Evolutionary conservation across 2,329 filamentous ascomycete genomes (phyloP).

Genomic region (Fusarium bulbicola): DNA sequence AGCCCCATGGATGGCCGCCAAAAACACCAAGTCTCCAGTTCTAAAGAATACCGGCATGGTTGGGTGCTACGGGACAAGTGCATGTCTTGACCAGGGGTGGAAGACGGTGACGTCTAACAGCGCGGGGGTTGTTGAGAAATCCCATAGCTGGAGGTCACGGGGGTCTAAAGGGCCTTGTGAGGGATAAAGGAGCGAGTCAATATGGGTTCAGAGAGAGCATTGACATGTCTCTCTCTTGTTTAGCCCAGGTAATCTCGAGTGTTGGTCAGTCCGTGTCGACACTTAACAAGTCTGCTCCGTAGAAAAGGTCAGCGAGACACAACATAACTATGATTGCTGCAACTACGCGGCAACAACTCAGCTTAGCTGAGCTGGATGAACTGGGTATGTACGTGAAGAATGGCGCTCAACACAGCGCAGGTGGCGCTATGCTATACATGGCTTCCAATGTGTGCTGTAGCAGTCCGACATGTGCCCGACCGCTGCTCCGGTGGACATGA

Average conservation of each 20-base stretch:
- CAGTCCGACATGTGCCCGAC: conserved; percentile 17
- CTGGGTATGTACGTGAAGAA: neutral
- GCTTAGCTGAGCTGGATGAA: neutral
- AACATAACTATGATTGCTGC: conserved; percentile 16
- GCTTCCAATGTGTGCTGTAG: conserved; percentile 14
- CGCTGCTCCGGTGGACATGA: neutral
- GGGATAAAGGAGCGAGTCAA: conserved; percentile 11
- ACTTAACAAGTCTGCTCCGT: neutral
- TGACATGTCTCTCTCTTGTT: conserved; percentile 6
- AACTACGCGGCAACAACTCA: conserved; percentile 8
- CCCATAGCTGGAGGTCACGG: conserved; percentile 33
- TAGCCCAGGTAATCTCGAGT: neutral
- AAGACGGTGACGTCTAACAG: conserved; percentile 38
- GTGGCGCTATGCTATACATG: neutral
- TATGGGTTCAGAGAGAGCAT: conserved; percentile 9
- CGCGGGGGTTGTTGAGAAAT: conserved; percentile 26
- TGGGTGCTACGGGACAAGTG: conserved; percentile 12
- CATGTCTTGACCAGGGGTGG: conserved; percentile 22
- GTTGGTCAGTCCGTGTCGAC: neutral
- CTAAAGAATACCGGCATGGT: conserved; percentile 22
- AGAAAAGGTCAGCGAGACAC: conserved; percentile 5
- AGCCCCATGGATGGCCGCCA: conserved; percentile 20
- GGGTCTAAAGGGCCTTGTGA: conserved; percentile 15
- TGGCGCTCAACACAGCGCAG: neutral
- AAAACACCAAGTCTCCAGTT: conserved; percentile 27